Conservation (phyloP, 768 basidiomycete species). For the Flagelloscypha sp. region DNA sequence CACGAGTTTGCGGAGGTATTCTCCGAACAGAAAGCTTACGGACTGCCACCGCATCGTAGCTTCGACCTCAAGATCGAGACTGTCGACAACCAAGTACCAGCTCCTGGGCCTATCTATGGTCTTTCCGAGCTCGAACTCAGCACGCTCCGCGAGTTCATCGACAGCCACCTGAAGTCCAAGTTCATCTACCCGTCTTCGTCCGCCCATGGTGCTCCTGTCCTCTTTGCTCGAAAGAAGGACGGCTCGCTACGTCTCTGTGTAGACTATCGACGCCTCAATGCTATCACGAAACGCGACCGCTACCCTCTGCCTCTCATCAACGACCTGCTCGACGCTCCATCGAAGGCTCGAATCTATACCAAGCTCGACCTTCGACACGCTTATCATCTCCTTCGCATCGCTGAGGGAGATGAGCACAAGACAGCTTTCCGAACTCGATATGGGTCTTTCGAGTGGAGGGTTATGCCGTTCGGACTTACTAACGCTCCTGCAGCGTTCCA, state of each 20-base stretch:
- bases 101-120: constrained; percentile 19
- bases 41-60: constrained; percentile 24
- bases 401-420: constrained; percentile 26
- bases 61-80: constrained; percentile 27
- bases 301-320: constrained; percentile 17
- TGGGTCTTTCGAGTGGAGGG: constrained; percentile 25
- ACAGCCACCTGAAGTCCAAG: constrained; percentile 20
- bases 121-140: constrained; percentile 17
- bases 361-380: constrained; percentile 21
- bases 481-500: constrained; percentile 22
- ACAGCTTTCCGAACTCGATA: constrained; percentile 29
- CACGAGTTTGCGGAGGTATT: too few relatives aligned
- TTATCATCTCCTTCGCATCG: constrained; percentile 26
- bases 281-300: constrained; percentile 16
- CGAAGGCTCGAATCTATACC: constrained; percentile 14
- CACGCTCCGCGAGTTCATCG: constrained; percentile 19
- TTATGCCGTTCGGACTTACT: constrained; percentile 22
- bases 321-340: constrained; percentile 11
- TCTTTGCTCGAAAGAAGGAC: constrained; percentile 19
- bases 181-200: constrained; percentile 19
- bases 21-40: too few relatives aligned
- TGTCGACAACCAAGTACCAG: constrained; percentile 20
- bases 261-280: constrained; percentile 20
- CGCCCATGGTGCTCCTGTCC: constrained; percentile 14
- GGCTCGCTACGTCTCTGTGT: constrained; percentile 17